Evolutionary conservation across 768 basidiomycete species (phyloP), one percentile per base, ranked within the genome.

Genomic region (Auricularia sp.): DNA sequence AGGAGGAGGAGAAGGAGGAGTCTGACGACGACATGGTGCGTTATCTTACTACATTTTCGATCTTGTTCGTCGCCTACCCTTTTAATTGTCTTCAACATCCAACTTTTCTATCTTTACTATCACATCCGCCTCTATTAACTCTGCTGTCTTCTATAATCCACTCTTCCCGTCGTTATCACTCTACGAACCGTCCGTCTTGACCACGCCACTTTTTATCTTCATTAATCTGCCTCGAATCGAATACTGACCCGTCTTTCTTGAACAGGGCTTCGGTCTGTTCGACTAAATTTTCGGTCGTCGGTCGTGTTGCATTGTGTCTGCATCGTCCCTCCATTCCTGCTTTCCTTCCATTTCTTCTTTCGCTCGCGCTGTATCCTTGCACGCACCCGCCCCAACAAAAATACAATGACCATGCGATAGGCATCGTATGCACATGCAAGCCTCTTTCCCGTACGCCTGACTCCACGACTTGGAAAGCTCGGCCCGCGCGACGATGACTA

Each of bases 251-350:
- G 11, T 42, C 1, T 14, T 42, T 42, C 29, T 35, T 59, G 10
- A 45, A 8, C 68, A 92, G 94, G 94, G 94, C 82, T 94, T 96
- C 84, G 92, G 94, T 81, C 85, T 96, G 68, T 96, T 96, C 87
- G 92, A 95, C 80, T 94, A 82, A 83, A 77, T 70, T 71, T 67
- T 70, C 69, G 62, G 62, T 64, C 36, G 61, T 62, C 37, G 61
- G 45, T 59, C 56, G 39, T 37, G 21, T 29, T 64, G 37, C 39
- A 36, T 47, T 58, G 39, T 51, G 33, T 33, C 42, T 51, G 51
- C 39, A 42, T 64, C n/a, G 35, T 54, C 7, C 44, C 44, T 64
- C 47, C 47, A 42, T 42, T 42, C 39, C 39, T 42, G 18, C 47
- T 51, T 21, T 16, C 47, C 47, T 51, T 51, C 18, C 47, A 51